Conservation (phyloP, 768 basidiomycete species). For the Pleurotus tuber-regium region DNA sequence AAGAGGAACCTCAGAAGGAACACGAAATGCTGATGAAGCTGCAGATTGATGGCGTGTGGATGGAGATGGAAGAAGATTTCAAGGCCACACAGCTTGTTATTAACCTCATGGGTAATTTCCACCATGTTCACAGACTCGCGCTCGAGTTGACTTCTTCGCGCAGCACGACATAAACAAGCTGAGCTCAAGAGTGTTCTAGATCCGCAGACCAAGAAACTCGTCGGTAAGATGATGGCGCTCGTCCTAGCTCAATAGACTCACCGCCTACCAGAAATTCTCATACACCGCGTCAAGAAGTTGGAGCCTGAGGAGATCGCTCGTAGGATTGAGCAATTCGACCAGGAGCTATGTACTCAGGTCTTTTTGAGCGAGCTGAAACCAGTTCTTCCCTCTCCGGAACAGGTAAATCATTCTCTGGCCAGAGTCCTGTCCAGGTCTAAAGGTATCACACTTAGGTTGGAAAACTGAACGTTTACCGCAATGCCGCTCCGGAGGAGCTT, state of each 20-base stretch:
- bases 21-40: constrained; percentile 81
- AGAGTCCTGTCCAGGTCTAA: not conserved
- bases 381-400: constrained; percentile 88
- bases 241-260: constrained; percentile 3
- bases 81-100: constrained; percentile 94
- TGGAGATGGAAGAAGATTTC: constrained; percentile 97
- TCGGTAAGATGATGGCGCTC: constrained; percentile 57
- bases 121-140: not conserved
- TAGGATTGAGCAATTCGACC: constrained; percentile 85
- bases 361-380: constrained; percentile 89
- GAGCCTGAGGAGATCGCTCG: constrained; percentile 85
- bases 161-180: constrained; percentile 81
- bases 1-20: constrained; percentile 66
- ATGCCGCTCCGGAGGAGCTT: constrained; percentile 83
- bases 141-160: constrained; percentile 15
- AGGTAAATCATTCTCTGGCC: constrained; percentile 42
- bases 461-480: constrained; percentile 87
- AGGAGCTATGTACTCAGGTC: constrained; percentile 79
- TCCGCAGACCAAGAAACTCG: constrained; percentile 87
- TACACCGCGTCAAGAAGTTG: constrained; percentile 80
- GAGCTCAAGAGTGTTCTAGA: constrained; percentile 92
- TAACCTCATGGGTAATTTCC: constrained; percentile 74
- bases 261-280: constrained; percentile 73
- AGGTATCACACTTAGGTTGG: constrained; percentile 53
- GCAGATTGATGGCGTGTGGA: constrained; percentile 84